Base-by-base conservation (phyloP, 2,329 filamentous ascomycete species). In the Tolypocladium pustulatum region DNA sequence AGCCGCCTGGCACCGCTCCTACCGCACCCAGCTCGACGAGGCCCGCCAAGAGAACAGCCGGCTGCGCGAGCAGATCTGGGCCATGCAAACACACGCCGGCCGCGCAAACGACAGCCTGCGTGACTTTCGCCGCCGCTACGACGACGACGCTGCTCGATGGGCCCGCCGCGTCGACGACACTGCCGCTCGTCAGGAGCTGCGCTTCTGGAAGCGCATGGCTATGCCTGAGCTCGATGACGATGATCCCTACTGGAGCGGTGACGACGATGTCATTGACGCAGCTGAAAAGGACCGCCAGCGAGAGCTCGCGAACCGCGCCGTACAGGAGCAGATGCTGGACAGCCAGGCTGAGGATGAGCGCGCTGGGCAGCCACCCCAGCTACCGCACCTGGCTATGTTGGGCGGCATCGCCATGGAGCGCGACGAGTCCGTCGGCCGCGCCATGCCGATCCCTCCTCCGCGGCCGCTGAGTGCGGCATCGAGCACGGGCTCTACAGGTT, bases 171-270 rank as follows among this genome's bases (percentile, higher is more conserved):
- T 85, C 3, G 76, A 83, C 43, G 77, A 79, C 54, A 76, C 75
- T 55, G 78, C 81, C 7, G 69, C 74, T 51, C 76, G 81, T 4
- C 83, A 86, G 68, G 82, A 87, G 69, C 66, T 85, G 57, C 76
- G 84, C 2, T 86, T 84, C 70, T 88, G 84, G 84, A 87, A 87
- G 72, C 76, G 84, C 49, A 78, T 86, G 76, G 84, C 84, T 17
- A 80, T 87, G 78, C 83, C 82, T 12, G 77, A 83, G 59, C 69
- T 86, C 41, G 72, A 78, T 10, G 83, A 85, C 30, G 80, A 85
- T 49, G 83, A 86, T 55, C 75, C 79, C 2, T 84, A 78, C 66
- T 86, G 82, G 78, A 86, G 83, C 66, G 83, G 83, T 59, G 84
- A 87, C 63, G 84, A 87, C 64, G 84, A 87, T 64, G 69, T 87